These are phyloP conservation scores for Komagataella mondaviorum DNA, from an alignment of 805 yeast species.

Conservation along the genomic window DNA sequence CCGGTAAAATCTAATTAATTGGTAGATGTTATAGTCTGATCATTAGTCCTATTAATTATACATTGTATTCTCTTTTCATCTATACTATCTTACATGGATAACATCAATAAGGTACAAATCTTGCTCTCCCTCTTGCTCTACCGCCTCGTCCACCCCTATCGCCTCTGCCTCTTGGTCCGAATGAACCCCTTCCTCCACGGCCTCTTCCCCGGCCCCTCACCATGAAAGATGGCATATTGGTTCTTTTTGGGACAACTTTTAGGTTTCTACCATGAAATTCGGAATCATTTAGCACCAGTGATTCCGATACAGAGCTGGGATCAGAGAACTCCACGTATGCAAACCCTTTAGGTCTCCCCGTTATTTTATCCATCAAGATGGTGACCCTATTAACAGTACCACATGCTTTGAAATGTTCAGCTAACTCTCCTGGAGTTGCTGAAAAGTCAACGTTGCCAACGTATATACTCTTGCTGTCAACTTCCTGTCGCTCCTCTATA, in stretches of 20 bases:
- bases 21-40: neutral
- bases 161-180: conserved; percentile 10
- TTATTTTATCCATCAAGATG: conserved; percentile 53
- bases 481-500: conserved; percentile 33
- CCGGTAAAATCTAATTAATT: neutral
- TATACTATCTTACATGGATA: neutral
- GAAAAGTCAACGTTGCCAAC: conserved; percentile 81
- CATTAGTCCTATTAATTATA: neutral
- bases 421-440: conserved; percentile 68
- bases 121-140: conserved; percentile 16
- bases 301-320: conserved; percentile 47
- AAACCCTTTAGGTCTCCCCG: conserved; percentile 79
- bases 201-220: conserved; percentile 37
- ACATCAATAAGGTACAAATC: conserved; percentile 17
- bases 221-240: conserved; percentile 65
- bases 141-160: conserved; percentile 9
- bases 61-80: neutral
- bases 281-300: conserved; percentile 53
- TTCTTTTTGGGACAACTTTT: conserved; percentile 66
- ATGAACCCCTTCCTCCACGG: conserved; percentile 11
- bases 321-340: conserved; percentile 81
- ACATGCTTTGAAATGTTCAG: conserved; percentile 52
- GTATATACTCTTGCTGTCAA: conserved; percentile 67
- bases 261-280: conserved; percentile 55
- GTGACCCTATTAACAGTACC: conserved; percentile 76